Percentiles rank a stretch among this genome's conserved stretches.
These are phyloP conservation scores for Galerina marginata DNA, from an alignment of 768 basidiomycete genomes.

Conservation along the genomic window DNA sequence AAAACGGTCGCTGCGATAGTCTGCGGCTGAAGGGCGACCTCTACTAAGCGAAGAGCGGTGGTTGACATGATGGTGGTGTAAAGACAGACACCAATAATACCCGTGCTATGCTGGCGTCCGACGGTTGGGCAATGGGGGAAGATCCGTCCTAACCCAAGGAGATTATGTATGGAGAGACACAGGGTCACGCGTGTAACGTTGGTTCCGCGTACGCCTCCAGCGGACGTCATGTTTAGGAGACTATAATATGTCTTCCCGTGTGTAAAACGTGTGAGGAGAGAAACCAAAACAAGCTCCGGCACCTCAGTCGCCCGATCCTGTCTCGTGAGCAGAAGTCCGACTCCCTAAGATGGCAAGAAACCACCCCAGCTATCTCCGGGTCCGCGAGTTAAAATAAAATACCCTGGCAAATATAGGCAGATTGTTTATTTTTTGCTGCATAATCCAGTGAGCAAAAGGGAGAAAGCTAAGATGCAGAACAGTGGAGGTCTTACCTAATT, in stretches of 20 bases:
- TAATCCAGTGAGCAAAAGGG: background rate
- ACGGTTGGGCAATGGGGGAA: background rate
- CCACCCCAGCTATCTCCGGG: background rate
- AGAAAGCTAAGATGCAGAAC: background rate
- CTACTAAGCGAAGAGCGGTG: conserved; percentile 1
- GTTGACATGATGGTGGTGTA: background rate
- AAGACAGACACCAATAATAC: background rate
- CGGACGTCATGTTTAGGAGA: conserved; percentile 11
- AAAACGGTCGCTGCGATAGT: conserved; percentile 36
- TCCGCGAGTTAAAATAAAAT: too few species aligned
- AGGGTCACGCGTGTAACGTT: conserved; percentile 3
- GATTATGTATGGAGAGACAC: background rate
- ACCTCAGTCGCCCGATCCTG: background rate
- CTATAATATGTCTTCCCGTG: conserved; percentile 4
- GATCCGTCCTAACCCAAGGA: conserved; percentile 11
- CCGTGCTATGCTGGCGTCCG: background rate
- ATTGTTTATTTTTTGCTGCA: background rate
- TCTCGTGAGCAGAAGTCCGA: conserved; percentile 1
- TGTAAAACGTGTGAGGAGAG: conserved; percentile 9
- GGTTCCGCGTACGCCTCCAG: conserved; percentile 8
- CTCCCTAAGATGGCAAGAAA: background rate
- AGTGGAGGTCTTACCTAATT: background rate
- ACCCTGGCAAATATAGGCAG: background rate
- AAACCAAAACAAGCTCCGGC: conserved; percentile 19
- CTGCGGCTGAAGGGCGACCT: conserved; percentile 30